Evolutionary conservation across 1,139 yeast genomes (phyloP), one percentile per base, ranked within the genome.

Genomic region (Schwanniomyces etchellsii): DNA sequence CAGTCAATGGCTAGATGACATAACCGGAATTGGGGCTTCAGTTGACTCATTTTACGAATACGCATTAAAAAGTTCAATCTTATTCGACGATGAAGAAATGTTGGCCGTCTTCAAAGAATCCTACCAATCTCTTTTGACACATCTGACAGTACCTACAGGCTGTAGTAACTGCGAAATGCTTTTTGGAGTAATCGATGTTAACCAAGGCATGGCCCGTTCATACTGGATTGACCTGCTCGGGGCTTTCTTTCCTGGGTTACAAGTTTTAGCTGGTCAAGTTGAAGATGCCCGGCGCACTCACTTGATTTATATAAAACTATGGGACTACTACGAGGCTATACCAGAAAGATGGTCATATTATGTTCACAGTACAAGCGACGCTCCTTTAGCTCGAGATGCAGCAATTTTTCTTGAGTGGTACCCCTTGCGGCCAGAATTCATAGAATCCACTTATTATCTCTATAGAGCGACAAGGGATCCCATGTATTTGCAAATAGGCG

Each of bases 1-100:
- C 0, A 75, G 74, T 20, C 48, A 53, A 21, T 79, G 88, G 77
- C 59, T 64, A 24, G 81, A 81, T 34, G 54, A 71, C 0, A 58
- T 78, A 26, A 74, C 91, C 0, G 96, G 96, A 0, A 69, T 84
- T 6, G 97, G 97, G 1, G 96, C 97, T 0, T 82, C 95, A 2
- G 74, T 85, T n/a, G 97, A 89, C 55, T 86, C 96, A 0, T 85
- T 84, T 46, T 89, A 82, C 50, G 97, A 89, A 48, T 85, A 89
- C 51, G 84, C 95, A 0, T 65, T 85, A 23, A 89, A 89, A 48
- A 77, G 79, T 16, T 64, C 89, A 3, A 72, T 88, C 9, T 47
- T 89, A 6, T 86, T 88, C 39, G 65, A 82, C 43, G 95, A 88
- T 48, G 63, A 65, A 11, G 60, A 67, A 21, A 64, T 83, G 50